Conservation (phyloP, 129 eudicot species). For the Chrysanthemum seticuspe region DNA sequence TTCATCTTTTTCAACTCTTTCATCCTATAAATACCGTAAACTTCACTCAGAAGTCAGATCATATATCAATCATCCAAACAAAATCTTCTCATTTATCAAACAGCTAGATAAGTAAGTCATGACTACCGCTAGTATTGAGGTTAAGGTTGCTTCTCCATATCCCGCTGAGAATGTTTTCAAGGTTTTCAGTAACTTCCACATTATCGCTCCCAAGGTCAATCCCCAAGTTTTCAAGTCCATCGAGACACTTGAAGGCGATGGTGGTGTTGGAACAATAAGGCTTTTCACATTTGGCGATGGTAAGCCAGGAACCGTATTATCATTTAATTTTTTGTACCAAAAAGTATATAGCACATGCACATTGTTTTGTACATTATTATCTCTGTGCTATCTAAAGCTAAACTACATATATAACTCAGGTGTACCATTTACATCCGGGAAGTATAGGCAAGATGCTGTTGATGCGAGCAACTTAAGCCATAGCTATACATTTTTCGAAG, state of each 20-base stretch:
- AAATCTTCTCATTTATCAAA: background rate
- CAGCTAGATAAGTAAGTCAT: background rate
- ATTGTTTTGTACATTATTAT: too few relatives aligned
- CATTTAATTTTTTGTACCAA: background rate
- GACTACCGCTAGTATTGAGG: slow-evolving; percentile 10
- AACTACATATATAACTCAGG: background rate
- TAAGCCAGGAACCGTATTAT: background rate
- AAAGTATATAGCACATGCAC: background rate
- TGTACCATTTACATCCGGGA: background rate
- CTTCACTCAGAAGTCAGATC: background rate
- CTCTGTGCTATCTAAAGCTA: too few relatives aligned
- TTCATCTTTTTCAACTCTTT: background rate
- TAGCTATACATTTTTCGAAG: background rate
- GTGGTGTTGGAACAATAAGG: slow-evolving; percentile 22
- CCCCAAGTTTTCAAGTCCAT: slow-evolving; percentile 18
- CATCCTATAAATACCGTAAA: slow-evolving; percentile 3
- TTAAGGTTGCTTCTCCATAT: slow-evolving; percentile 5
- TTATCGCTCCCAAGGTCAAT: slow-evolving; percentile 11
- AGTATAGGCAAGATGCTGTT: slow-evolving; percentile 9
- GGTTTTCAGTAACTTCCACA: slow-evolving; percentile 11
- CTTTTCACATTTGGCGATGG: slow-evolving; percentile 21
- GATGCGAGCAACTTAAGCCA: slow-evolving; percentile 12
- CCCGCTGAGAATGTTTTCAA: slow-evolving; percentile 5
- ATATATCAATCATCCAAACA: slow-evolving; percentile 16
- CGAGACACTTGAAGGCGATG: slow-evolving; percentile 14